A percentile compares a stretch with the other conserved stretches of the same genome.
These are phyloP conservation scores for Acaromyces ingoldii DNA, from an alignment of 1,284 basidiomycete genomes.

Conservation along the genomic window DNA sequence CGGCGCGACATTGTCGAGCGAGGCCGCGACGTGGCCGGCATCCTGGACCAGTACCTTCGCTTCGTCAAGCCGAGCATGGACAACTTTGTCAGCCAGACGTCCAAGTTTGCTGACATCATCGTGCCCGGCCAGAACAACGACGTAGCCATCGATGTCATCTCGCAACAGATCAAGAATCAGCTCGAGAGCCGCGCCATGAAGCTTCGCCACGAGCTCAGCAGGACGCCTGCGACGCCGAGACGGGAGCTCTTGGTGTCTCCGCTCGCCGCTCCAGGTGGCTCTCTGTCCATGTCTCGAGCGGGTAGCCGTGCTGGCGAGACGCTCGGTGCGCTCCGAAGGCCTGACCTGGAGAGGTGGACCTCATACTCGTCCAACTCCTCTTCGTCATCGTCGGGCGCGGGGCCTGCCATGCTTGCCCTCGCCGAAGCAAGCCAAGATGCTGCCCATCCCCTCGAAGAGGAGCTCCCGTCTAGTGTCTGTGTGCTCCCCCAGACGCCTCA, in stretches of 20 bases:
- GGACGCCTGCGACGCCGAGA: slow-evolving; percentile 19
- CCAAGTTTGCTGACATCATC: slow-evolving; percentile 69
- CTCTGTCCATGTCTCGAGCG: background rate
- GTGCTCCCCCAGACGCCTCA: slow-evolving; percentile 77
- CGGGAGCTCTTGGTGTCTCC: background rate
- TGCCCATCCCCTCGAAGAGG: slow-evolving; percentile 6
- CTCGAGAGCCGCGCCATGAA: slow-evolving; percentile 53
- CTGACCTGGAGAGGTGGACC: too few relatives aligned
- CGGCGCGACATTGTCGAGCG: slow-evolving; percentile 81
- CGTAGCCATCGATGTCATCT: slow-evolving; percentile 81
- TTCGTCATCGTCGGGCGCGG: too few relatives aligned
- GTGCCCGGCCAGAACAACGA: slow-evolving; percentile 45
- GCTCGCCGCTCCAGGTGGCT: slow-evolving; percentile 1
- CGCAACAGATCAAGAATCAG: slow-evolving; percentile 80
- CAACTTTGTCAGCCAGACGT: slow-evolving; percentile 85
- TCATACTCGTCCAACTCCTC: too few relatives aligned
- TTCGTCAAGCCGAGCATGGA: slow-evolving; percentile 84
- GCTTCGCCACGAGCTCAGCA: slow-evolving; percentile 31
- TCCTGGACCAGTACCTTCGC: slow-evolving; percentile 87
- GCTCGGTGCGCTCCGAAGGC: too few relatives aligned
- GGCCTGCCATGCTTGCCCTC: background rate
- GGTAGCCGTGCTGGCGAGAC: background rate
- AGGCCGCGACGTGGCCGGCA: slow-evolving; percentile 75
- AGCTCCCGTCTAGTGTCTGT: slow-evolving; percentile 58
- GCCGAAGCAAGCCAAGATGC: background rate